phyloP scores from a whole-genome alignment of 805 yeast genomes.

The Candida insectorum region DNA sequence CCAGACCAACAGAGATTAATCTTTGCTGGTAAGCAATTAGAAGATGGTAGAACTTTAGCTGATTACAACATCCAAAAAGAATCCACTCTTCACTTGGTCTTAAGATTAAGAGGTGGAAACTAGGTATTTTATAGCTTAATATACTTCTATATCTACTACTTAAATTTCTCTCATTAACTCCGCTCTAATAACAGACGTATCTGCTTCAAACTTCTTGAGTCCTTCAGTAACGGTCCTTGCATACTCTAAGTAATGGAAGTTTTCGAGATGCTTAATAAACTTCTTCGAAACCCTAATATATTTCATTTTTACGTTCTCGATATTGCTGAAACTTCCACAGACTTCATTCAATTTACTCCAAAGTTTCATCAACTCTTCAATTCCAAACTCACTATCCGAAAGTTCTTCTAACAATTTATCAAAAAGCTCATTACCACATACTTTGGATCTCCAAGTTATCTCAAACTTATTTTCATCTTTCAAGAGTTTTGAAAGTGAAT shows the following conservation, averaged over 20 bases:
- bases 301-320: slow-evolving; percentile 61
- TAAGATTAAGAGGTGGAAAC: slow-evolving; percentile 94
- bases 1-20: slow-evolving; percentile 97
- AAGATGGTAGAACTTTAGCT: slow-evolving; percentile 91
- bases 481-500: slow-evolving; percentile 17
- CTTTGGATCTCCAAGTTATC: slow-evolving; percentile 62
- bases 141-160: slow-evolving; percentile 1
- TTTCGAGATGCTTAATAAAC: slow-evolving; percentile 16
- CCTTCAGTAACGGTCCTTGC: slow-evolving; percentile 10
- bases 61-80: slow-evolving; percentile 98
- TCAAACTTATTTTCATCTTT: slow-evolving; percentile 17
- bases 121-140: slow-evolving; percentile 8
- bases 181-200: slow-evolving; percentile 43
- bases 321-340: slow-evolving; percentile 38
- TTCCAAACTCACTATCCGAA: slow-evolving; percentile 8
- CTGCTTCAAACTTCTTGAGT: slow-evolving; percentile 22
- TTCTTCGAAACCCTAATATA: slow-evolving; percentile 30
- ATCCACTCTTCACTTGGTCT: slow-evolving; percentile 90
- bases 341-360: slow-evolving; percentile 20
- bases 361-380: slow-evolving; percentile 19
- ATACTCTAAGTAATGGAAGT: slow-evolving; percentile 11
- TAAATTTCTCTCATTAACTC: slow-evolving; percentile 19
- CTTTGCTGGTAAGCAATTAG: slow-evolving; percentile 97
- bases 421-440: slow-evolving; percentile 43
- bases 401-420: slow-evolving; percentile 13